Base-by-base conservation (phyloP, 2,329 filamentous ascomycete genomes). In the Aspergillus floridensis region DNA sequence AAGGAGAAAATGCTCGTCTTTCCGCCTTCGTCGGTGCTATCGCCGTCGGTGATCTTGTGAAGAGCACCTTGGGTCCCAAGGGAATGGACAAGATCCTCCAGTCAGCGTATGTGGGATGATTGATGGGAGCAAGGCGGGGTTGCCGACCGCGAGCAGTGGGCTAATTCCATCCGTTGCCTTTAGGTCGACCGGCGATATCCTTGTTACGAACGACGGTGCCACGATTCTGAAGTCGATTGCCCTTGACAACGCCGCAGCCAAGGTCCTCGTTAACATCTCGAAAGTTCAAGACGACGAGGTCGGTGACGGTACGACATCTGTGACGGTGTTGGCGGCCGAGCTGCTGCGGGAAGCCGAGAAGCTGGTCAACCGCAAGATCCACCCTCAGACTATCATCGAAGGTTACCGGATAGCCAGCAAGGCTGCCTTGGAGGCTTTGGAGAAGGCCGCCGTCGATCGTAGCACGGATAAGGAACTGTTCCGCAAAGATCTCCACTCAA, bases 281-380 rank as follows among this genome's bases (percentile, higher is more conserved):
- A 99, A 99, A 81, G 95, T 99, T 5, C 95, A 99, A 77, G 95
- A 99, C 72, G 95, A 99, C 75, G 95, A 99, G 78, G 93, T 99
- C 24, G 95, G 95, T 73, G 95, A 99, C 75, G 95, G 95, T 60
- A 99, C 95, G 49, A 99, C 95, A 22, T 98, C 93, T n/a, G 95
- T 99, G 58, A 89, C 95, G 48, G 95, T 99, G 16, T 83, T 99
- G 64, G 93, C 95, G 44, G 95, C 95, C 60, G 95, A 99, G 81
- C 85, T 99, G 61, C 84, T 99, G 65, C 89, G 95, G 65, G 95
- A 99, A 79, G 95, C 95, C 51, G 95, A 99, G 82, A 93, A 96
- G 81, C 86, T 99, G 53, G 92, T 99, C 68, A 91, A 96, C 81
- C 92, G 93, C 82, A 98, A 98, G 82, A 97, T 99, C 70, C 95